Base-by-base conservation (phyloP, 768 basidiomycete genomes). In the Vararia minispora region DNA sequence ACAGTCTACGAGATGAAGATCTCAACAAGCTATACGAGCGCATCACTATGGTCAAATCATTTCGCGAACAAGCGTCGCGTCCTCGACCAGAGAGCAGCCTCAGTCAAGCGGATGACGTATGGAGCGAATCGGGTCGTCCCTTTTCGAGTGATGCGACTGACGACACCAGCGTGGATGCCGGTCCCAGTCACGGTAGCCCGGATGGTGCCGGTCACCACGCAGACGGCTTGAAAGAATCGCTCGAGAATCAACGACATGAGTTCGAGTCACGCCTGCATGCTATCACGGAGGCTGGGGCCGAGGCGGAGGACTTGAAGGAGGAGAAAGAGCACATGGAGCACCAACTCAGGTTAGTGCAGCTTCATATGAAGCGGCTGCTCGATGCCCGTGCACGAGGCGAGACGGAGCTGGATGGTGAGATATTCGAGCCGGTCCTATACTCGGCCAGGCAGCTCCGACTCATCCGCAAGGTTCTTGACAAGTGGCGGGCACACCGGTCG, bases 291-390 rank as follows among this genome's bases (percentile, higher is more conserved):
- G 78, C 75, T 28, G n/a, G n/a, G n/a, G 67, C 76, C 14, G 83
- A 90, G 55, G 78, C 82, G 6, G 88, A 91, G 51, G 88, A 90
- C 57, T 60, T 90, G 42, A 85, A 83, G 52, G 76, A 79, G 29
- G 89, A 92, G 63, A 90, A 87, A 60, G 84, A 87, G 35, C 88
- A 94, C 60, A 85, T 95, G 82, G 79, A 92, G 48, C 79, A 81
- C 46, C 89, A 94, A 52, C 66, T 94, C 46, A 74, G 71, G 53
- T 63, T 87, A 36, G 79, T 94, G 35, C 79, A 79, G 40, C 67
- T 65, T 40, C 86, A 89, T 58, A 86, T 94, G 74, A 84, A 71
- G 57, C 74, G 82, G 20, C 68, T 88, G 32, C 69, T 85, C 43
- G 78, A 84, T 52, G 80, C 80, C 26, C 69, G 80, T 22, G 76